A percentile compares a stretch with the other conserved stretches of the same genome.
Evolutionary conservation across 805 yeast genomes (phyloP).

Genomic region (Vanderwaltozyma verrucispora): DNA sequence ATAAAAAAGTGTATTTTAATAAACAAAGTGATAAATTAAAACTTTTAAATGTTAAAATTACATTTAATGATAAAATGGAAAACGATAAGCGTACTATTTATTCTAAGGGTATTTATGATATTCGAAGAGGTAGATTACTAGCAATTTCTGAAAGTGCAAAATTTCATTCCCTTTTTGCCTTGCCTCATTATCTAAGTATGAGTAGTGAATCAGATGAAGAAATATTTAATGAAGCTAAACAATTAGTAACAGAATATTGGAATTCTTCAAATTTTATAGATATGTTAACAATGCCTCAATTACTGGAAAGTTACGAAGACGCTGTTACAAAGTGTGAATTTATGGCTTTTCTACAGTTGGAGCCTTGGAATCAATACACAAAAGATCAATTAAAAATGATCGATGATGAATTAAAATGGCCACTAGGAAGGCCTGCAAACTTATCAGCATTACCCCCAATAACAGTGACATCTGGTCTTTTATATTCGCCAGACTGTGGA

Average conservation of each 20-base stretch:
- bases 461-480: conserved; percentile 41
- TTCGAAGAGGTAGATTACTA: conserved; percentile 52
- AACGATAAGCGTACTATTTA: conserved; percentile 39
- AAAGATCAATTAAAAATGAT: conserved; percentile 44
- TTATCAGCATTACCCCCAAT: conserved; percentile 42
- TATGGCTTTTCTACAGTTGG: conserved; percentile 55
- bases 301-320: conserved; percentile 23
- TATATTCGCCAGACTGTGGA: conserved; percentile 90
- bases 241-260: conserved; percentile 34
- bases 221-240: conserved; percentile 37
- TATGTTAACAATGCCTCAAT: conserved; percentile 36
- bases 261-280: conserved; percentile 36
- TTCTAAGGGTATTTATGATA: conserved; percentile 55
- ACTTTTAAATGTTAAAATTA: conserved; percentile 28
- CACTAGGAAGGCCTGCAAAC: conserved; percentile 70
- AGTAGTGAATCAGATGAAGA: conserved; percentile 32
- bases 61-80: conserved; percentile 37
- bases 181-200: conserved; percentile 39
- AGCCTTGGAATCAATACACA: conserved; percentile 44
- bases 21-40: conserved; percentile 31
- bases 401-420: conserved; percentile 62
- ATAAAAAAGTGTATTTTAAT: conserved; percentile 17
- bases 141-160: conserved; percentile 53
- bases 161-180: conserved; percentile 48
- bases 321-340: conserved; percentile 53